These are phyloP conservation scores for Rehmannia glutinosa DNA, from an alignment of 257 asterid species.

Conservation along the genomic window DNA sequence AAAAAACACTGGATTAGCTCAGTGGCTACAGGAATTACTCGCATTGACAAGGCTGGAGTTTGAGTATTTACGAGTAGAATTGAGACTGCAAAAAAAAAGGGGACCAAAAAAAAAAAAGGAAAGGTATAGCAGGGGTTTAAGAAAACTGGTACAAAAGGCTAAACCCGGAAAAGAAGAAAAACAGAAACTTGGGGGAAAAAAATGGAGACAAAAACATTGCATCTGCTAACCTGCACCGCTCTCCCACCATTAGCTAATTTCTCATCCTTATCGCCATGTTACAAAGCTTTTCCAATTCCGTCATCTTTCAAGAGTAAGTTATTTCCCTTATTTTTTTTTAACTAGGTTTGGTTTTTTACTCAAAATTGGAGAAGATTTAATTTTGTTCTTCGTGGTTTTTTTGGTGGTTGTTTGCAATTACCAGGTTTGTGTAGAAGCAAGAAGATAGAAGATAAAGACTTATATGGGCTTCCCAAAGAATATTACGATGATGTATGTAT, in stretches of 20 bases:
- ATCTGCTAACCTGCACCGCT: slow-evolving; percentile 32
- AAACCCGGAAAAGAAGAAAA: slow-evolving; percentile 4
- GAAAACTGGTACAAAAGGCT: neutral
- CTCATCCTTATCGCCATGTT: slow-evolving; percentile 16
- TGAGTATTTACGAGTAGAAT: too few relatives aligned
- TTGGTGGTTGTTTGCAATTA: neutral
- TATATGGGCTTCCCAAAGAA: slow-evolving; percentile 75
- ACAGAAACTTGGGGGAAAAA: neutral
- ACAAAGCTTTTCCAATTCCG: slow-evolving; percentile 16
- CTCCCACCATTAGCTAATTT: slow-evolving; percentile 24
- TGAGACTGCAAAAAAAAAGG: too few relatives aligned
- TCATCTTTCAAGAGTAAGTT: slow-evolving; percentile 33
- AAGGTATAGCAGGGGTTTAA: too few relatives aligned
- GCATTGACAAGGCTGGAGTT: too few relatives aligned
- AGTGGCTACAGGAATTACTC: too few relatives aligned
- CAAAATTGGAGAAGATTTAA: neutral
- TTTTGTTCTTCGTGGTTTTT: neutral
- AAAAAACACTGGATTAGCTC: too few relatives aligned
- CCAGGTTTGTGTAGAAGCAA: slow-evolving; percentile 50
- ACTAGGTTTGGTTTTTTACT: neutral
- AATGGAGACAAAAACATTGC: slow-evolving; percentile 56
- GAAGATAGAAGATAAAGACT: slow-evolving; percentile 48
- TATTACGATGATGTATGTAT: slow-evolving; percentile 74
- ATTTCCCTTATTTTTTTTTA: neutral
- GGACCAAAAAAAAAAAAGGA: too few relatives aligned